Base-by-base conservation (phyloP, 1,284 basidiomycete species). In the Melampsora abietis-canadensis region DNA sequence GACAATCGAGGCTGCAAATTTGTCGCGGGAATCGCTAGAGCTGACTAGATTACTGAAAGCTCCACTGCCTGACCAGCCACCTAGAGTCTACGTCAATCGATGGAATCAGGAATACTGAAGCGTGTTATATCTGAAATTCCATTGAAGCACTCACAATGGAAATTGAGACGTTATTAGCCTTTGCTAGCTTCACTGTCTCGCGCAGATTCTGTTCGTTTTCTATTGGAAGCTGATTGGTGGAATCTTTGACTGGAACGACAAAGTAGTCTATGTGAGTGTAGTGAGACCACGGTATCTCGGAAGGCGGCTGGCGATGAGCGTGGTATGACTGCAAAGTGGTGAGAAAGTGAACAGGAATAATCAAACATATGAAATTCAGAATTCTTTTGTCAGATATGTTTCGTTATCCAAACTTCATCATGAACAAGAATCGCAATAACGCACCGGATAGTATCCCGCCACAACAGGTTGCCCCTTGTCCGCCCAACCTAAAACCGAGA, bases 241-340 rank as follows among this genome's bases (percentile, higher is more conserved):
- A 24, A 27, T 57, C 17, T 62, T 66, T 34, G 15, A 66, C 54
- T 4, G 64, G 64, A 31, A 63, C 64, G 12, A 74, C 72, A 47
- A 74, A 74, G 37, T 74, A 74, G 44, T 74, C 64, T 7, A 74
- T 60, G 44, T 74, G 72, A 15, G 63, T 74, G 37, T 74, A 74
- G 31, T 66, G 64, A n/a, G 31, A 59, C 72, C 72, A 74, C 15
- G 72, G 72, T 17, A 74, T 74, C 40, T 59, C 51, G 19, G 68
- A 70, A 30, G 68, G 68, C 15, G 68, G 59, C 48, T 70, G 68
- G 30, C 60, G 34, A n/a, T 70, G 68, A 2, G 68, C 37, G 51
- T 70, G 60, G 31, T 70, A 70, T 27, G 68, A 51, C 68, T 70
- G 60, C 10, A 34, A 47, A 19, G 47, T 3, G 10, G 40, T 24